Conservation (phyloP, 169 alveolate genomes). For the Plasmodium sp. region DNA sequence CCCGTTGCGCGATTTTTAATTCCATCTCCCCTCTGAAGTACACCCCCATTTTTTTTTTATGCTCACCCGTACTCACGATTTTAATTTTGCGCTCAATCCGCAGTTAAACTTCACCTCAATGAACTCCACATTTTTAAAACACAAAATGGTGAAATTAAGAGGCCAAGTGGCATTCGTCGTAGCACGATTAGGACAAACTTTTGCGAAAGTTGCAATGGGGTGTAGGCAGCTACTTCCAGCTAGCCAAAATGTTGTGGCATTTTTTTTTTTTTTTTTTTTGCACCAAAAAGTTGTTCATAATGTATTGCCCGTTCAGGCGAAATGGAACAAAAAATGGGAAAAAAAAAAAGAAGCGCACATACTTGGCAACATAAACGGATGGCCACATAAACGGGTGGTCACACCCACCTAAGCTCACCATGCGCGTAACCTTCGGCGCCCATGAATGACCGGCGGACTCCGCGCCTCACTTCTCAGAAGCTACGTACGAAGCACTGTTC, state of each 20-base stretch:
- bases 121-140: not conserved
- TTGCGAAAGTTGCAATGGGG: not conserved
- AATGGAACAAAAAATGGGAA: conserved; percentile 22
- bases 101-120: not conserved
- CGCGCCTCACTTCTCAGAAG: not conserved
- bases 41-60: not conserved
- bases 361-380: not conserved
- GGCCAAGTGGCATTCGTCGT: not conserved
- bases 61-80: not conserved
- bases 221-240: not conserved
- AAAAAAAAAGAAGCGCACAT: not conserved
- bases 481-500: not conserved
- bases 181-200: not conserved
- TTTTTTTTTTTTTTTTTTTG: not conserved
- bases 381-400: not conserved
- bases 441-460: not conserved
- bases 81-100: not conserved
- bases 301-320: not conserved
- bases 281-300: not conserved
- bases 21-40: not conserved
- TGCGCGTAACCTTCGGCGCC: not conserved
- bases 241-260: not conserved
- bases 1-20: not conserved
- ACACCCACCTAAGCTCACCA: not conserved
- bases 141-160: not conserved